Conservation (phyloP, 257 asterid genomes). For the Gynochthodes officinalis region DNA sequence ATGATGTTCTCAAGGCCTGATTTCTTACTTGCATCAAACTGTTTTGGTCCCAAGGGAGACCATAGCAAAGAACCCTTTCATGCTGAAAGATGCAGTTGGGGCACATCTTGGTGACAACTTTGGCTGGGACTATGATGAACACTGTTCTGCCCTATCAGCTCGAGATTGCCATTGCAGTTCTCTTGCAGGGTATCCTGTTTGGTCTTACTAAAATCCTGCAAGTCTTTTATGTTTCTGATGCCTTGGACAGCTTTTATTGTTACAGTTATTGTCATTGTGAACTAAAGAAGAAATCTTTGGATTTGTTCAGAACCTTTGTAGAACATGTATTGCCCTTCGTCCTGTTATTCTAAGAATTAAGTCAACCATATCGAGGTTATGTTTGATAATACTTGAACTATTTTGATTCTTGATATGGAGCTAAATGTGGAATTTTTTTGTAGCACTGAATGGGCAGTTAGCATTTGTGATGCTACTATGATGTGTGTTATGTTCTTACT, state of each 20-base stretch:
- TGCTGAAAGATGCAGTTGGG: conserved; percentile 37
- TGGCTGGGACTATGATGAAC: conserved; percentile 29
- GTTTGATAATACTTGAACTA: conserved; percentile 1
- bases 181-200: conserved; percentile 12
- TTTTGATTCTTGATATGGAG: not conserved
- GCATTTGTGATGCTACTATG: not conserved
- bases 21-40: conserved; percentile 46
- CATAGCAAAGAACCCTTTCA: conserved; percentile 25
- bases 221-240: conserved; percentile 5
- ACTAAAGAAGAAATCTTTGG: conserved; percentile 2
- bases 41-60: conserved; percentile 33
- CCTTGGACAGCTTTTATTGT: conserved; percentile 16
- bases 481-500: not conserved
- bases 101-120: conserved; percentile 34
- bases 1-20: conserved; percentile 50
- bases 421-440: not conserved
- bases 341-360: not conserved
- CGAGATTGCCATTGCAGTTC: conserved; percentile 19
- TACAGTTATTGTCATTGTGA: conserved; percentile 13
- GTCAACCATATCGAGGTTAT: not conserved
- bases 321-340: conserved; percentile 4
- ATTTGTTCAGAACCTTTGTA: not conserved
- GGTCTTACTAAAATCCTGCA: conserved; percentile 10
- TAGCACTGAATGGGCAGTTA: conserved; percentile 2
- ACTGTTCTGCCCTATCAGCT: conserved; percentile 21